Percentiles rank a stretch among this genome's conserved stretches.
Evolutionary conservation across 1,284 basidiomycete species (phyloP).

Genomic region (Cerrena zonata): DNA sequence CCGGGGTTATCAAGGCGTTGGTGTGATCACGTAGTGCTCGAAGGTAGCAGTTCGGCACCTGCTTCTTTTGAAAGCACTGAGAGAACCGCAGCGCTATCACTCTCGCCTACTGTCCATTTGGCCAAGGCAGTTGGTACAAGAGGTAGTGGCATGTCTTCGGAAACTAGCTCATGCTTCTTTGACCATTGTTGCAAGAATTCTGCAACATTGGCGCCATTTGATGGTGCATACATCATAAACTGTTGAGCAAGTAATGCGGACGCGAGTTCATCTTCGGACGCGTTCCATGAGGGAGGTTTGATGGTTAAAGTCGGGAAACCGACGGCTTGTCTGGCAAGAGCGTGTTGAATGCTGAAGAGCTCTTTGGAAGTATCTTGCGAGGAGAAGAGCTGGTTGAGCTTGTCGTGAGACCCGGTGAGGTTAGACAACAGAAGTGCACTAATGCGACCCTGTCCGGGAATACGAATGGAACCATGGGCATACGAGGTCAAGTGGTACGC

Average conservation of each 20-base stretch:
- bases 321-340: constrained; percentile 78
- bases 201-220: constrained; percentile 51
- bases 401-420: constrained; percentile 39
- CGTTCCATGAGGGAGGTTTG: constrained; percentile 17
- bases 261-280: constrained; percentile 46
- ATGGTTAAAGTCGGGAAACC: constrained; percentile 78
- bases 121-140: constrained; percentile 40
- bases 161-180: constrained; percentile 42
- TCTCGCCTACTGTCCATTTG: constrained; percentile 62
- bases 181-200: constrained; percentile 70
- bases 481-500: constrained; percentile 69
- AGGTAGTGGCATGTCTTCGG: constrained; percentile 45
- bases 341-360: constrained; percentile 66
- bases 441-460: constrained; percentile 57
- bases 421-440: constrained; percentile 64
- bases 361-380: constrained; percentile 44
- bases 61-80: neutral
- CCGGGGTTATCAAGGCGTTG: too few species aligned
- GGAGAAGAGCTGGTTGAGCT: constrained; percentile 38
- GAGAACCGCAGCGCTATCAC: neutral
- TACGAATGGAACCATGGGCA: constrained; percentile 57
- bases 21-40: too few species aligned
- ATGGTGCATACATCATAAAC: constrained; percentile 68
- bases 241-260: constrained; percentile 74
- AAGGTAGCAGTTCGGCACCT: neutral